Evolutionary conservation across 2,329 filamentous ascomycete species (phyloP).

Genomic region (Calonectria leucothoes): DNA sequence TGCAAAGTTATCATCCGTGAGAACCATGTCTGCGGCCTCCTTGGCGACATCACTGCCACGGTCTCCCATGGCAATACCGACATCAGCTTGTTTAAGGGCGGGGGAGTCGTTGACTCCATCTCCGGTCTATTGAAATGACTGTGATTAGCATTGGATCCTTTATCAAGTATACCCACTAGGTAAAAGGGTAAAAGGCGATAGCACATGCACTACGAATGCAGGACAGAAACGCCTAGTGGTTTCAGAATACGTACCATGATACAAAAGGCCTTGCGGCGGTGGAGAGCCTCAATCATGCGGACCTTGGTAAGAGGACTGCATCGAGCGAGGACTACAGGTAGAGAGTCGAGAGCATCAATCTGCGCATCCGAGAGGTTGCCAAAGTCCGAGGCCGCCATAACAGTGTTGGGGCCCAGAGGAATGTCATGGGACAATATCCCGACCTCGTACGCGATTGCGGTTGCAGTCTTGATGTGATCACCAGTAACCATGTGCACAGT

Average conservation of each 20-base stretch:
- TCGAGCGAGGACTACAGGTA: slow-evolving; percentile 76
- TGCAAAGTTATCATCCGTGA: slow-evolving; percentile 90
- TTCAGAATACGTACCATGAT: slow-evolving; percentile 62
- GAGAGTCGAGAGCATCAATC: slow-evolving; percentile 69
- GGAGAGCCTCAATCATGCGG: slow-evolving; percentile 80
- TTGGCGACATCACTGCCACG: slow-evolving; percentile 80
- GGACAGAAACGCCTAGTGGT: too few species aligned
- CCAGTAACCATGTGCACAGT: slow-evolving; percentile 78
- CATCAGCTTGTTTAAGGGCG: slow-evolving; percentile 77
- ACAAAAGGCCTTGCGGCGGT: slow-evolving; percentile 74
- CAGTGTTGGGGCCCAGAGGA: slow-evolving; percentile 54
- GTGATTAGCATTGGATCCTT: not conserved
- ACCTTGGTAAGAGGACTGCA: slow-evolving; percentile 79
- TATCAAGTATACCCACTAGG: too few species aligned
- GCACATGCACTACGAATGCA: not conserved
- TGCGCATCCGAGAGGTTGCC: slow-evolving; percentile 71
- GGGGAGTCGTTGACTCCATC: slow-evolving; percentile 82
- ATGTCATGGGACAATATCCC: slow-evolving; percentile 63
- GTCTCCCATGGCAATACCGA: slow-evolving; percentile 81
- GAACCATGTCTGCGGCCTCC: slow-evolving; percentile 87
- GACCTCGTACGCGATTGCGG: slow-evolving; percentile 73
- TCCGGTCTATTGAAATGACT: slow-evolving; percentile 59
- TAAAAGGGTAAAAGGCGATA: too few species aligned
- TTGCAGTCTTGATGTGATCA: slow-evolving; percentile 75
- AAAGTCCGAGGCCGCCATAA: slow-evolving; percentile 73